Evolutionary conservation across 441 rosid species (phyloP).

Genomic region (Mallotus repandus): DNA sequence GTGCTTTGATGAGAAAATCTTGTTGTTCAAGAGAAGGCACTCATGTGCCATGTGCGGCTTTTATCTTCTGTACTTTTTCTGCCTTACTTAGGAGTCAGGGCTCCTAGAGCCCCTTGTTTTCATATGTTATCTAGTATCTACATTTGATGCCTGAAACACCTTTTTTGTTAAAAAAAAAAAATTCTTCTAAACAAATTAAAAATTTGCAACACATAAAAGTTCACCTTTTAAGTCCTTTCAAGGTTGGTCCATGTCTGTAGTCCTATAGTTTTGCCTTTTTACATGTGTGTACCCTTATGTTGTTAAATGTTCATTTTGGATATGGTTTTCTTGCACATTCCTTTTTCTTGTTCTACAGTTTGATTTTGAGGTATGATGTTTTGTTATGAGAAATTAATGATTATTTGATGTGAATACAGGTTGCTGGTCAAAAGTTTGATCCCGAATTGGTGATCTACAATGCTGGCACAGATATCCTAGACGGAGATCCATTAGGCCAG

Average conservation of each 20-base stretch:
- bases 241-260: too few species aligned
- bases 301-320: background rate
- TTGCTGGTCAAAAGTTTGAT: conserved; percentile 55
- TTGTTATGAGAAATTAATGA: background rate
- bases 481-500: conserved; percentile 92
- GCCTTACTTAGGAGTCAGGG: background rate
- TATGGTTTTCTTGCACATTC: background rate
- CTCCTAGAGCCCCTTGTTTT: background rate
- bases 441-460: conserved; percentile 85
- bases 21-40: background rate
- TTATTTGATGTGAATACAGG: conserved; percentile 41
- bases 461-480: conserved; percentile 96
- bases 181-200: too few species aligned
- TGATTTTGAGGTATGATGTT: background rate
- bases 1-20: conserved; percentile 6
- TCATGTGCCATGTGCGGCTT: background rate
- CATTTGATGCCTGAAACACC: background rate
- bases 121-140: background rate
- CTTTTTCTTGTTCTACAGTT: conserved; percentile 1
- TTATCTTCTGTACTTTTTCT: background rate
- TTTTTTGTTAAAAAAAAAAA: too few species aligned
- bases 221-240: too few species aligned
- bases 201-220: too few species aligned
- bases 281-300: background rate
- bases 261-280: too few species aligned